These are phyloP conservation scores for Epichloe coenophiala DNA, from an alignment of 2,329 filamentous ascomycete genomes.

Conservation along the genomic window DNA sequence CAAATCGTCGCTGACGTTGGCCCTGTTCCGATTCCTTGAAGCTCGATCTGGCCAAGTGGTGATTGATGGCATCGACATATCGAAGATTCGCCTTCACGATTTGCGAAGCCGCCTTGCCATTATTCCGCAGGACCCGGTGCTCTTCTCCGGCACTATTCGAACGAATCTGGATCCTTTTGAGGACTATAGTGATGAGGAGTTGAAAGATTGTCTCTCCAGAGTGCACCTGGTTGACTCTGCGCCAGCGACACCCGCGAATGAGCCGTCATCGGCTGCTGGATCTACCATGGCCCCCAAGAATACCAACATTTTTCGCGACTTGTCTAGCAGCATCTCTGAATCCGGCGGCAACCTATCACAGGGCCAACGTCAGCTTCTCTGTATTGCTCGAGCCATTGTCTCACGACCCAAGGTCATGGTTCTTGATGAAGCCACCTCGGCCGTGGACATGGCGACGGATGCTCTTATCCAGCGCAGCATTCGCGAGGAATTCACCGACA, in stretches of 20 bases:
- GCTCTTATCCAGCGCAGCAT: slow-evolving; percentile 60
- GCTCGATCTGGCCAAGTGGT: slow-evolving; percentile 49
- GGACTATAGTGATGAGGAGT: slow-evolving; percentile 52
- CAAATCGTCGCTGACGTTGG: slow-evolving; percentile 63
- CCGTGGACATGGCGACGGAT: slow-evolving; percentile 68
- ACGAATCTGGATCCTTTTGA: slow-evolving; percentile 68
- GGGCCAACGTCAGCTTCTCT: slow-evolving; percentile 64
- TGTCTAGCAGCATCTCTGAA: slow-evolving; percentile 52
- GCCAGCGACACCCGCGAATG: slow-evolving; percentile 24
- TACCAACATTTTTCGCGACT: slow-evolving; percentile 50
- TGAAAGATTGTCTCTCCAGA: slow-evolving; percentile 54
- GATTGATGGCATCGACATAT: slow-evolving; percentile 65
- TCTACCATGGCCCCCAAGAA: slow-evolving; percentile 31
- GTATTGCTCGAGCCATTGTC: slow-evolving; percentile 60
- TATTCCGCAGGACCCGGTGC: slow-evolving; percentile 67
- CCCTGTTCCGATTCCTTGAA: slow-evolving; percentile 67
- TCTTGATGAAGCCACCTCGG: slow-evolving; percentile 66
- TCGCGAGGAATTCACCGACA: slow-evolving; percentile 54
- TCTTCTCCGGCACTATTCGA: slow-evolving; percentile 68
- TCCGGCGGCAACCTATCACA: slow-evolving; percentile 64
- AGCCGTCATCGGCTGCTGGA: slow-evolving; percentile 22
- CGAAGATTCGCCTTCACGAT: slow-evolving; percentile 54
- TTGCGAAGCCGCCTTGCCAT: slow-evolving; percentile 64
- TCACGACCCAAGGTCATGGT: slow-evolving; percentile 64
- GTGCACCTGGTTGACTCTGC: slow-evolving; percentile 50